Evolutionary conservation across 176 grass and related monocot species (phyloP), one percentile per base, ranked within the genome.

Genomic region (Triticum urartu): DNA sequence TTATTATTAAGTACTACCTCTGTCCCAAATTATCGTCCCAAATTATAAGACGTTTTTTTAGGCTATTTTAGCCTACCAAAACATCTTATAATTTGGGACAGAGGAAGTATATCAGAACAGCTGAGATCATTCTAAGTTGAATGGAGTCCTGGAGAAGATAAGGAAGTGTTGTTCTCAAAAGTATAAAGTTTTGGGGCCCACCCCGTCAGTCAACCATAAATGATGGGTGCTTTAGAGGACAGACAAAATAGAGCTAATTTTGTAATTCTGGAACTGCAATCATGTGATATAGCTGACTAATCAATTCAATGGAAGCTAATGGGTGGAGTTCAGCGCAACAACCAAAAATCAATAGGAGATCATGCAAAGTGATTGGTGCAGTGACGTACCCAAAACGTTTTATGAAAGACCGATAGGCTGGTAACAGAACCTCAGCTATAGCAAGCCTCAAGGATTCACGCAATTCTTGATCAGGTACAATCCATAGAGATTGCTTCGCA

Each of bases 381-480:
- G n/a, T 71, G 62, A 90, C 84, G 22, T 90, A 98, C 97, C 94
- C 94, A 17, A 98, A 98, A 70, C 97, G 94, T 87, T 94, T 98
- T 63, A 91, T 35, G 79, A 94, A 98, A 60, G 97, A 95, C 68
- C 97, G 83, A 68, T 98, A 98, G 40, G 97, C 97, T 77, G 97
- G 97, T 34, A 98, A 77, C 56, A 98, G 79, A 78, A 98, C 92
- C 73, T 98, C 97, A 12, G 93, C 93, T 20, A 95, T 70, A 54
- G 97, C 92, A 88, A 98, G 97, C 77, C 97, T 94, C 64, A 98
- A 89, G 21, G 91, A 98, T 86, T 98, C 97, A 68, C 94, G 86
- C 50, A 98, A 82, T 79, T 98, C 97, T 42, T 89, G 92, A 68
- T 98, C 97, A 56, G 94, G 94, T 89, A 98, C 90, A 4, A 86